Conservation (phyloP, 2,329 filamentous ascomycete genomes). For the Alternaria gaisen region DNA sequence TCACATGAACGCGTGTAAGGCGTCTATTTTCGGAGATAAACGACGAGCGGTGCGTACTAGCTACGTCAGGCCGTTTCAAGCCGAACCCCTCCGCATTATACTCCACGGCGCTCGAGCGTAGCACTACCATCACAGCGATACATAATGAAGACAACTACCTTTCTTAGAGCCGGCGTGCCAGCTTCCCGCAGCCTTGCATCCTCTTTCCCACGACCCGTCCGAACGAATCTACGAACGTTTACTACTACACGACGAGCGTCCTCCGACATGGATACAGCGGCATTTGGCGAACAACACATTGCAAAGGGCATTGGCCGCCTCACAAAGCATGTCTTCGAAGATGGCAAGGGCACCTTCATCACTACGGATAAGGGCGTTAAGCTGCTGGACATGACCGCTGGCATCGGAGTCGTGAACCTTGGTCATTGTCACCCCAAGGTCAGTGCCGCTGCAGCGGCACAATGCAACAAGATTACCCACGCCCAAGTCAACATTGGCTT, state of each 20-base stretch:
- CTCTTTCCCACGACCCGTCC: conserved; percentile 14
- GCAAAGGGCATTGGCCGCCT: conserved; percentile 43
- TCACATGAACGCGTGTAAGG: conserved; percentile 24
- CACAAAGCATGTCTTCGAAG: conserved; percentile 43
- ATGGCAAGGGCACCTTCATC: conserved; percentile 41
- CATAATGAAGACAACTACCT: conserved; percentile 17
- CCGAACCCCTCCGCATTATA: conserved; percentile 2
- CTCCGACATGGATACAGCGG: conserved; percentile 31
- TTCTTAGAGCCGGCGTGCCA: conserved; percentile 20
- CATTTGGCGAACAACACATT: conserved; percentile 42
- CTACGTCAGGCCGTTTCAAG: conserved; percentile 16
- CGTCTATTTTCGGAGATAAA: conserved; percentile 20
- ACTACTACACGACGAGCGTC: conserved; percentile 25
- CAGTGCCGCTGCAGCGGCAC: conserved; percentile 39
- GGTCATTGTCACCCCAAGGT: conserved; percentile 45
- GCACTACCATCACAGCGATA: conserved; percentile 1
- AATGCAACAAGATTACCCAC: conserved; percentile 43
- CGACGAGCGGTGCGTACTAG: not conserved
- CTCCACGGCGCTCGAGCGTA: not conserved
- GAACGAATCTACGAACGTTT: conserved; percentile 24
- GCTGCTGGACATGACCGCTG: conserved; percentile 41
- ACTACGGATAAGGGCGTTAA: conserved; percentile 44
- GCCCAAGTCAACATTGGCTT: conserved; percentile 44
- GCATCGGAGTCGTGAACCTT: conserved; percentile 42
- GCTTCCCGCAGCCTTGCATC: conserved; percentile 26